phyloP scores from a whole-genome alignment of 352 stramenopile species.

The Pythium aphanidermatum region DNA sequence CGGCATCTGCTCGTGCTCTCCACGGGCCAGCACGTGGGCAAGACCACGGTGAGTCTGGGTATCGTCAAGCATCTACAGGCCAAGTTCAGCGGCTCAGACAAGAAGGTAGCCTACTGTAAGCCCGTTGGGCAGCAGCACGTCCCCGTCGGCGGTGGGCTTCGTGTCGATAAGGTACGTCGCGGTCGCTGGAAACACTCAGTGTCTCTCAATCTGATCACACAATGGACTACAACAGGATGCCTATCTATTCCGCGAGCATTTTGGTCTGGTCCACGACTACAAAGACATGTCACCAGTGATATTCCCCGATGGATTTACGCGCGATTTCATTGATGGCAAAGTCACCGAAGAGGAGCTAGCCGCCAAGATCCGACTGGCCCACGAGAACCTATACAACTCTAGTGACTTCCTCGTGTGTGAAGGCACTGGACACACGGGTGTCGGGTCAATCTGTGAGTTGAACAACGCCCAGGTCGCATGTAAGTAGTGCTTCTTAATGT shows the following conservation, averaged over 20 bases:
- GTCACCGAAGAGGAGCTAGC: conserved; percentile 81
- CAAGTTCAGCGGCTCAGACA: conserved; percentile 65
- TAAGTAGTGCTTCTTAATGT: conserved; percentile 20
- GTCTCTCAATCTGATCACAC: too few species aligned
- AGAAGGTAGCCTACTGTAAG: conserved; percentile 91
- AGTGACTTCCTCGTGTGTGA: conserved; percentile 95
- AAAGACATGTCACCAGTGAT: conserved; percentile 97
- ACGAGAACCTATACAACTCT: conserved; percentile 66
- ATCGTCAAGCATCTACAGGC: conserved; percentile 93
- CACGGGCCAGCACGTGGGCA: conserved; percentile 96
- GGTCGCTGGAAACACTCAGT: too few species aligned
- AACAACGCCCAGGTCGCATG: conserved; percentile 88
- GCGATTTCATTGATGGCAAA: conserved; percentile 95
- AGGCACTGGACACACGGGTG: conserved; percentile 91
- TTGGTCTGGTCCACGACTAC: conserved; percentile 95
- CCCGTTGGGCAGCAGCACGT: conserved; percentile 94
- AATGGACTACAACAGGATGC: conserved; percentile 61
- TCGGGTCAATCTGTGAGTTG: conserved; percentile 87
- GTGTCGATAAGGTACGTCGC: conserved; percentile 73
- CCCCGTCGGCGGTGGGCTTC: conserved; percentile 66
- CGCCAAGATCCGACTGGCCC: conserved; percentile 71
- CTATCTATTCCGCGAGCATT: conserved; percentile 95
- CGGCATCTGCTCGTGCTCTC: conserved; percentile 82
- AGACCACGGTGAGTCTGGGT: conserved; percentile 95
- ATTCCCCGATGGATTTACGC: conserved; percentile 95